Evolutionary conservation across 257 asterid genomes (phyloP).

Genomic region (Henckelia pumila): DNA sequence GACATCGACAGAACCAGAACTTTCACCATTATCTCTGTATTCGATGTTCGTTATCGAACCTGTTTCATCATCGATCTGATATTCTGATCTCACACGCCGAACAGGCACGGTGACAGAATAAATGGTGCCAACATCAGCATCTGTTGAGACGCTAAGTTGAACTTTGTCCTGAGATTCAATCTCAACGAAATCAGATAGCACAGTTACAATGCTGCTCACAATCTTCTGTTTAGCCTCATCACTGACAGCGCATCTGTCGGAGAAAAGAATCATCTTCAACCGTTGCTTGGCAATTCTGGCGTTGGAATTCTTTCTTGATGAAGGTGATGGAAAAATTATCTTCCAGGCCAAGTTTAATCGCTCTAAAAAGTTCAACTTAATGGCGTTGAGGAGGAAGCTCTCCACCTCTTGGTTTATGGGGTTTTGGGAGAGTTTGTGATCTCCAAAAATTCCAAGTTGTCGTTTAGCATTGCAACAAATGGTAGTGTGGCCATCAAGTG

Average conservation of each 20-base stretch:
- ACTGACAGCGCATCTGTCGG: constrained; percentile 89
- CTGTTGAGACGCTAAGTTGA: not conserved
- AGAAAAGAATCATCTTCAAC: constrained; percentile 87
- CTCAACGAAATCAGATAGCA: constrained; percentile 70
- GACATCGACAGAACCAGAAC: constrained; percentile 89
- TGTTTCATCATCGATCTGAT: constrained; percentile 68
- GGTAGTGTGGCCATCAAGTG: constrained; percentile 33
- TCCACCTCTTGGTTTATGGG: constrained; percentile 69
- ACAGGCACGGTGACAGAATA: not conserved
- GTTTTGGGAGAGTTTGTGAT: constrained; percentile 45
- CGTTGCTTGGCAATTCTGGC: constrained; percentile 63
- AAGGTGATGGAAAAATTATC: constrained; percentile 78
- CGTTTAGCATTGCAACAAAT: constrained; percentile 73
- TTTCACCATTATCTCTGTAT: constrained; percentile 74
- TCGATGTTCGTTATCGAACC: constrained; percentile 76
- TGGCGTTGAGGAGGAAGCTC: constrained; percentile 63
- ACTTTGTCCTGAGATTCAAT: not conserved
- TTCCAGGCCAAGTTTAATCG: constrained; percentile 94
- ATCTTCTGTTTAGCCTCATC: constrained; percentile 95
- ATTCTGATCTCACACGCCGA: constrained; percentile 47
- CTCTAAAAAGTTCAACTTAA: constrained; percentile 74
- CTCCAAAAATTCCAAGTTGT: constrained; percentile 53
- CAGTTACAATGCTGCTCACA: constrained; percentile 71
- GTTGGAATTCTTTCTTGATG: constrained; percentile 57
- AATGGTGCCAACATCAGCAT: not conserved